phyloP scores from a whole-genome alignment of 2,329 filamentous ascomycete species.

The Phialophora chinensis region DNA sequence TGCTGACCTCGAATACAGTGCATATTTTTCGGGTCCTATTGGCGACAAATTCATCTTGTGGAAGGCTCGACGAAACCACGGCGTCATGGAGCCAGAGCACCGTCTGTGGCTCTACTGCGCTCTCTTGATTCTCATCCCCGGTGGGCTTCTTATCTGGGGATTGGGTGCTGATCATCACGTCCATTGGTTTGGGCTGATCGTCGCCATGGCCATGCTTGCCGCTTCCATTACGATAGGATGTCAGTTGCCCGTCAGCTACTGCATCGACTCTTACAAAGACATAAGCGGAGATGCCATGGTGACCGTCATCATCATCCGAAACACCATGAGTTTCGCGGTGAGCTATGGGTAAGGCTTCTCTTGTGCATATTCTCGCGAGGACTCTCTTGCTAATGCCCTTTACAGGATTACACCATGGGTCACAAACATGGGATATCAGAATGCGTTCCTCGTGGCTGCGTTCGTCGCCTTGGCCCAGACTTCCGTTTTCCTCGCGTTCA shows the following conservation, averaged over 20 bases:
- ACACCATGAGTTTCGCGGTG: constrained; percentile 59
- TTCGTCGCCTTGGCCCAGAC: constrained; percentile 48
- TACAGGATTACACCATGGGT: constrained; percentile 58
- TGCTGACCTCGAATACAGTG: background rate
- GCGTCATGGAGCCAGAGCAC: constrained; percentile 42
- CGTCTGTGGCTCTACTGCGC: constrained; percentile 40
- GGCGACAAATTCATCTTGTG: constrained; percentile 38
- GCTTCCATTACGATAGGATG: constrained; percentile 53
- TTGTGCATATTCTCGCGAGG: background rate
- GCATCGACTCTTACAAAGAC: constrained; percentile 57
- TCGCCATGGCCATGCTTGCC: constrained; percentile 57
- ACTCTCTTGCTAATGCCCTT: constrained; percentile 35
- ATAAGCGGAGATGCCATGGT: constrained; percentile 58
- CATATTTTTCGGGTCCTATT: constrained; percentile 33
- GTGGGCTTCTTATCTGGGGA: constrained; percentile 57
- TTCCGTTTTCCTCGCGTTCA: constrained; percentile 53
- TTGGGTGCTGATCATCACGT: constrained; percentile 56
- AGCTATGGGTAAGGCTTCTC: constrained; percentile 47
- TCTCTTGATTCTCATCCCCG: constrained; percentile 52
- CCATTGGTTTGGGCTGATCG: constrained; percentile 58
- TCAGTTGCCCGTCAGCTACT: constrained; percentile 53
- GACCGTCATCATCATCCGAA: constrained; percentile 57
- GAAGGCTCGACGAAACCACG: constrained; percentile 35
- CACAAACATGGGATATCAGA: constrained; percentile 49
- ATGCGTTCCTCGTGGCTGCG: constrained; percentile 54